Evolutionary conservation across 192 early-diverging fungal genomes (phyloP), one percentile per base, ranked within the genome.

Genomic region (Pilobolus umbonatus): DNA sequence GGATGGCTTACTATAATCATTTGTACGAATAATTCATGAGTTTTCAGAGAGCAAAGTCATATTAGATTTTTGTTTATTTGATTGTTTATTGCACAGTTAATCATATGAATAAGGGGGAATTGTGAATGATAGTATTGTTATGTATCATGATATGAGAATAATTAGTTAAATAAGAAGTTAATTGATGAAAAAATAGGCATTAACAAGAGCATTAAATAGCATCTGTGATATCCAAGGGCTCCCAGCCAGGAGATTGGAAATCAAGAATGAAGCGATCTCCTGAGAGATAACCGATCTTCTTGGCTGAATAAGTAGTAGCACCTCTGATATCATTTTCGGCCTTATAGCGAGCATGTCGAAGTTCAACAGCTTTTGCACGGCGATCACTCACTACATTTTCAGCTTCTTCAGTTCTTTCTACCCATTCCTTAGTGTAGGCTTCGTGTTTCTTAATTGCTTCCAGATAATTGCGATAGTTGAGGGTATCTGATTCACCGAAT

Each of bases 151-250:
- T n/a, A n/a, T n/a, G n/a, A n/a, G n/a, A n/a, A n/a, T n/a, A n/a
- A n/a, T n/a, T n/a, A n/a, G n/a, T n/a, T n/a, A n/a, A n/a, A n/a
- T n/a, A n/a, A n/a, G n/a, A n/a, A n/a, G n/a, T n/a, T n/a, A n/a
- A n/a, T n/a, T n/a, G n/a, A n/a, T n/a, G n/a, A n/a, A n/a, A n/a
- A n/a, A n/a, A n/a, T n/a, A n/a, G n/a, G n/a, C n/a, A n/a, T n/a
- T n/a, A n/a, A n/a, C n/a, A n/a, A n/a, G n/a, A n/a, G n/a, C n/a
- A n/a, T n/a, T n/a, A n/a, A n/a, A n/a, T n/a, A n/a, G n/a, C n/a
- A n/a, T 60, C 58, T 21, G 58, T 49, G 46, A 60, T 60, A 60
- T 60, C 58, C 44, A 46, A 38, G 36, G 58, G 58, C 11, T 24
- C 34, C 44, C 32, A 36, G 6, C 34, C 32, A 25, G 21, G 31